A percentile compares a stretch with the other conserved stretches of the same genome.
These are phyloP conservation scores for Suhomyces taliae DNA, from an alignment of 1,139 yeast species.

Conservation along the genomic window DNA sequence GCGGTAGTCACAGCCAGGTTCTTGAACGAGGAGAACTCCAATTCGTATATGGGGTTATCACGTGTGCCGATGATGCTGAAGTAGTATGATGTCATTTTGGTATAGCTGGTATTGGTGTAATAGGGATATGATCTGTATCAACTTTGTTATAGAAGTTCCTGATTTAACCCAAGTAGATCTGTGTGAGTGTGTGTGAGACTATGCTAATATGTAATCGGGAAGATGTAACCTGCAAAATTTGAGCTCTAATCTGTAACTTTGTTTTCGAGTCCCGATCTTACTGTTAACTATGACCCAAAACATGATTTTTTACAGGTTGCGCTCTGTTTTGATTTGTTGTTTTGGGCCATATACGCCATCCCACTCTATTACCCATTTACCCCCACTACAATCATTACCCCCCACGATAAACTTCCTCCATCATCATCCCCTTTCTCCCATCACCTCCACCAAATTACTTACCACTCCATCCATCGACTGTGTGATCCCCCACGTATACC, in stretches of 20 bases:
- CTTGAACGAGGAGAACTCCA: constrained; percentile 79
- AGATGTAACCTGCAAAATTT: too few species aligned
- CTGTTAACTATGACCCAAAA: background rate
- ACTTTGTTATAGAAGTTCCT: too few species aligned
- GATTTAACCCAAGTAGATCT: too few species aligned
- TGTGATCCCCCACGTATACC: too few species aligned
- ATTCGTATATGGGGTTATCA: constrained; percentile 84
- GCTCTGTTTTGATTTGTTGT: constrained; percentile 9
- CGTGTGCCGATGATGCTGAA: constrained; percentile 85
- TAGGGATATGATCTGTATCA: background rate
- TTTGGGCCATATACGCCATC: constrained; percentile 1
- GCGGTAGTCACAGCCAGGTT: constrained; percentile 8
- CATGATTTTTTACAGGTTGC: constrained; percentile 6
- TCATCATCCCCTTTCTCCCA: background rate
- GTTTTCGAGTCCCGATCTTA: too few species aligned
- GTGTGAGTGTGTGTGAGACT: too few species aligned
- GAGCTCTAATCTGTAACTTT: too few species aligned
- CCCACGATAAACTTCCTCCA: background rate
- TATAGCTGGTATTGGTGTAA: background rate
- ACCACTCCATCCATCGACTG: too few species aligned
- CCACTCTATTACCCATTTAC: background rate
- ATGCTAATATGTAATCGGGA: too few species aligned
- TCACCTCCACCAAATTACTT: background rate
- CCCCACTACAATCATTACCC: background rate
- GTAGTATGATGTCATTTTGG: constrained; percentile 61